Base-by-base conservation (phyloP, 73 alveolate species). In the Paramecium sonneborni region DNA sequence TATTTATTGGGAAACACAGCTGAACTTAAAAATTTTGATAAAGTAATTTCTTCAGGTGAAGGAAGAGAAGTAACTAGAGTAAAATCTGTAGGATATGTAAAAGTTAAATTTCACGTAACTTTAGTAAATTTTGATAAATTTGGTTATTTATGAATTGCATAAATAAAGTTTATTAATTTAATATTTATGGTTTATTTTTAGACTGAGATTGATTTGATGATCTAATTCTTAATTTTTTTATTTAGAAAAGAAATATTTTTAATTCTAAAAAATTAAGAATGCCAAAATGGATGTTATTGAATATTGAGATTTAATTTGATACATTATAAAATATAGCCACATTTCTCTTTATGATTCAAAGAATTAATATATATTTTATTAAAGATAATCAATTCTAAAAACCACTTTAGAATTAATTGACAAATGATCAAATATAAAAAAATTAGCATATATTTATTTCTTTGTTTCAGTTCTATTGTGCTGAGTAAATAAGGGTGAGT, bases 61-160 rank as follows among this genome's bases (percentile, higher is more conserved):
- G 94, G 94, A 62, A 88, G 94, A 88, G 94, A 88, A 70, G 94
- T 88, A 18, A 88, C 94, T 3, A 70, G 94, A 88, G 94, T 88
- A 18, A 67, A 70, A 43, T 69, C 91, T 26, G 94, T 88, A 9
- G 94, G 94, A n/a, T 69, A 76, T 38, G 87, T 88, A 26, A 88
- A 88, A 88, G 94, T 88, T 38, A 88, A 88, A 48, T 88, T 88
- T 67, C 85, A 88, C 30, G 82, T 88, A 18, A 88, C 87, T 39
- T 48, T 69, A 82, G 87, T 76, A 41, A 88, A 88, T 69, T 88
- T 88, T 88, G 87, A 88, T 57, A 88, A 67, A 70, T 56, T 69
- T 39, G 94, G 94, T 26, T 88, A 88, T 72, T 43, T 82, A 12
- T 88, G 94, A 88, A 87, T 76, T 30, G 39, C 34, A 74, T 74